These are phyloP conservation scores for Talaromyces atroroseus DNA, from an alignment of 2,329 filamentous ascomycete genomes.

Conservation along the genomic window DNA sequence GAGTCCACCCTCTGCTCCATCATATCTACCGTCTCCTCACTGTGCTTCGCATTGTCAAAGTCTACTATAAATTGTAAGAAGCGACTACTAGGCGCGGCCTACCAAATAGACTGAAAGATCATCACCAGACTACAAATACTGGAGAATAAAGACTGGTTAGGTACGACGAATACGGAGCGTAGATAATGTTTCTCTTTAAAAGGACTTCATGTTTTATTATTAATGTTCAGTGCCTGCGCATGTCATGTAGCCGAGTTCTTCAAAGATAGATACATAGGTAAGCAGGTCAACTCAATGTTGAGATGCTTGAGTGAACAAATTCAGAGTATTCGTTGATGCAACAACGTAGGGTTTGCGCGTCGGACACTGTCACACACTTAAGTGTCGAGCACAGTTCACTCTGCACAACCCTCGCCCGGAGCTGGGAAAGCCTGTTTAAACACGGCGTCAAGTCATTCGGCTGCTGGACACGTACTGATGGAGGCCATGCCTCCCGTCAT, in stretches of 20 bases:
- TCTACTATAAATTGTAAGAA: slow-evolving; percentile 11
- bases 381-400: not conserved
- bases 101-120: no score
- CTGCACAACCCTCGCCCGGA: no score
- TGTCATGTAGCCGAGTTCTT: no score
- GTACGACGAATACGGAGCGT: no score
- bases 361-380: not conserved
- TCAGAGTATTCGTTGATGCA: not conserved
- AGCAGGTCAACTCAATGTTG: no score
- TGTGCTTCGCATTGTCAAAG: slow-evolving; percentile 12
- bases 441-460: no score
- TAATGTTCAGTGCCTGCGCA: no score
- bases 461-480: not conserved
- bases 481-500: not conserved
- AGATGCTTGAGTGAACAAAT: not conserved
- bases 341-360: not conserved
- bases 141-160: no score
- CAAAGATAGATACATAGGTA: not conserved
- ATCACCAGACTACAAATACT: no score
- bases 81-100: not conserved
- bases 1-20: slow-evolving; percentile 15
- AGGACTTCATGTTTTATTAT: no score
- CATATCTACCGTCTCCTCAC: slow-evolving; percentile 39
- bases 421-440: no score
- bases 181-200: no score